Base-by-base conservation (phyloP, 2,329 filamentous ascomycete species). In the Leptographium wingfieldii region DNA sequence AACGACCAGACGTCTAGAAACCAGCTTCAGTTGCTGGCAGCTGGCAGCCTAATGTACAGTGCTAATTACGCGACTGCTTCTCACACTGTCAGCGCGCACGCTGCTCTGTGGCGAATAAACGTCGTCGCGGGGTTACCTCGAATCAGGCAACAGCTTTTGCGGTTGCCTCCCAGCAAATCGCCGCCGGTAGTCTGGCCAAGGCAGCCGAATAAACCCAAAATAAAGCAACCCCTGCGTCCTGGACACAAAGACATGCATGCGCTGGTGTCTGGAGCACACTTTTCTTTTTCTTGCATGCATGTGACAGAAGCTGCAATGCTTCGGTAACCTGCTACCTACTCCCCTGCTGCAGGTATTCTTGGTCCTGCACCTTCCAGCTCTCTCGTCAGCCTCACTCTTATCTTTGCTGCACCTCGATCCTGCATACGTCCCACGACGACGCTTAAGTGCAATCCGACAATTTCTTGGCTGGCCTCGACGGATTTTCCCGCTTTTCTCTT, bases 141-240 rank as follows among this genome's bases (percentile, higher is more conserved):
- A 57, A 48, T 31, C 55, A 57, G 55, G 55, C 55, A 57, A 25
- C 55, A 57, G 55, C 55, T 10, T 22, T 48, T 19, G 19, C 53
- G 49, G 29, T 52, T 27, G 22, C 25, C 49, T 29, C 25, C 51
- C 16, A 29, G 27, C 25, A 16, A 40, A 27, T 4, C 22, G 22
- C 48, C n/a, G 22, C 10, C 48, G 27, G 6, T 22, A 16, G 9
- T 22, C n/a, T 10, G 25, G 10, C 27, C 38, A 46, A 57, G 55
- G 55, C 55, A 57, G 43, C 55, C 55, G 43, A 49, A 57, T 57
- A 57, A 57, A 51, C 48, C 10, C 25, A 27, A 49, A 48, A 33
- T 40, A 55, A 55, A 43, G 9, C 35, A 55, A 25, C 22, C 54
- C 25, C 38, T 56, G 33, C 33, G 38, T 40, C 38, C 12, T 40